Base-by-base conservation (phyloP, 192 early-diverging fungal species). In the Gamsiella multidivaricata region DNA sequence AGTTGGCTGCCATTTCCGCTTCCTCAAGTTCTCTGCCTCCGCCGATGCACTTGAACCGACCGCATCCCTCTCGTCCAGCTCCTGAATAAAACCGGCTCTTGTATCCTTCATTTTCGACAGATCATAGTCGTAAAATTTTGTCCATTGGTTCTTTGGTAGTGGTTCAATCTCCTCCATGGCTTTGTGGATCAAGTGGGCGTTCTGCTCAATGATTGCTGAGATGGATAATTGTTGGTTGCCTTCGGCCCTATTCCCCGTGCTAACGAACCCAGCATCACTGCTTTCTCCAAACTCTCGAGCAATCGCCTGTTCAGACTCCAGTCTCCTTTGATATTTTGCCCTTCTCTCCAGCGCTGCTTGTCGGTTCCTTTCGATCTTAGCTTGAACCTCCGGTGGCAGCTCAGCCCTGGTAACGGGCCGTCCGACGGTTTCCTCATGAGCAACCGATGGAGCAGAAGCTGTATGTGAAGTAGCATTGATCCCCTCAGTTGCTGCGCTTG, bases 51-150 rank as follows among this genome's bases (percentile, higher is more conserved):
- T 23, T 5, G 31, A 6, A 5, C 57, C 55, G 20, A 51, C 26
- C 18, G 68, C 66, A 20, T 80, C 79, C 3, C 60, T 66, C 0
- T 69, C 65, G 5, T 76, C 68, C 2, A 92, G 84, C 8, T 91
- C 90, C 3, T 87, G 64, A 14, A 99, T 71, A 79, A 96, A 99
- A 28, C 97, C 97, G 9, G 93, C 97, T 31, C 85, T 85, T 15
- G 92, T 91, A 76, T 99, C 94, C 33, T 87, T 87, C 90, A 96
- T 94, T 14, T 88, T 89, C 39, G 86, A 88, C 23, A 97, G 82
- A 71, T 99, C 91, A 85, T 94, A 99, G 47, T 99, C 97, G 66
- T 59, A 74, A 53, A 75, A 83, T 45, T 75, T 83, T 42, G 67
- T 69, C 68, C 76, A 83, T 18, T 45, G 62, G 23, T 80, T 74